Evolutionary conservation across 1,284 basidiomycete genomes (phyloP).

Genomic region (Ustilago tritici): DNA sequence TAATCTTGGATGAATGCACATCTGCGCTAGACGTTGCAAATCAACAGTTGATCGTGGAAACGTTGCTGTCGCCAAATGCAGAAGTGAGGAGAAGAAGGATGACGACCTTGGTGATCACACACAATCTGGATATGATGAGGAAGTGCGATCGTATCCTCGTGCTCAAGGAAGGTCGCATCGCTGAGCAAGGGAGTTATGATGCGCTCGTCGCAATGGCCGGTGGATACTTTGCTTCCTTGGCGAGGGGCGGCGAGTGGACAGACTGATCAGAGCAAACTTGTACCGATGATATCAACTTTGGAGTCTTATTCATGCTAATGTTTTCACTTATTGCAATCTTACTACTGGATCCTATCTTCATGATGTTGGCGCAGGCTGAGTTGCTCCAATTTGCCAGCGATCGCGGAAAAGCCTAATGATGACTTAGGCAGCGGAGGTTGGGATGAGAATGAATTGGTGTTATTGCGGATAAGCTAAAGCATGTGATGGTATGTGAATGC

Average conservation of each 20-base stretch:
- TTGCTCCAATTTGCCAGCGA: background rate
- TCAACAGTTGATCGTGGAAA: conserved; percentile 76
- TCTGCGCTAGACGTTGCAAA: conserved; percentile 79
- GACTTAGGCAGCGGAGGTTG: background rate
- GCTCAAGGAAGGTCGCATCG: conserved; percentile 80
- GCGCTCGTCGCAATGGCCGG: conserved; percentile 76
- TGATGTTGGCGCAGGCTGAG: background rate
- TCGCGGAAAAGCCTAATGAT: background rate
- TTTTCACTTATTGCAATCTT: background rate
- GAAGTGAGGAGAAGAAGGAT: conserved; percentile 60
- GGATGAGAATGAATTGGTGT: background rate
- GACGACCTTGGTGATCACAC: conserved; percentile 91
- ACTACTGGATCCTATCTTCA: background rate
- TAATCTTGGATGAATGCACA: conserved; percentile 95
- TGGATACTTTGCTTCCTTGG: conserved; percentile 84
- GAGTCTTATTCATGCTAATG: background rate
- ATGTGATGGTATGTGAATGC: conserved; percentile 3
- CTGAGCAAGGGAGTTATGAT: conserved; percentile 83
- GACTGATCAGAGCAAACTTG: conserved; percentile 23
- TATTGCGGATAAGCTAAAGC: background rate
- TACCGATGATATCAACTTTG: background rate
- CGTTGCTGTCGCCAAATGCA: conserved; percentile 72
- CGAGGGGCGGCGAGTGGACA: conserved; percentile 87
- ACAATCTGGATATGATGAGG: conserved; percentile 90
- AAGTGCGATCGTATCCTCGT: conserved; percentile 91